Conservation (phyloP, 192 early-diverging fungal genomes). For the Funneliformis mosseae region DNA sequence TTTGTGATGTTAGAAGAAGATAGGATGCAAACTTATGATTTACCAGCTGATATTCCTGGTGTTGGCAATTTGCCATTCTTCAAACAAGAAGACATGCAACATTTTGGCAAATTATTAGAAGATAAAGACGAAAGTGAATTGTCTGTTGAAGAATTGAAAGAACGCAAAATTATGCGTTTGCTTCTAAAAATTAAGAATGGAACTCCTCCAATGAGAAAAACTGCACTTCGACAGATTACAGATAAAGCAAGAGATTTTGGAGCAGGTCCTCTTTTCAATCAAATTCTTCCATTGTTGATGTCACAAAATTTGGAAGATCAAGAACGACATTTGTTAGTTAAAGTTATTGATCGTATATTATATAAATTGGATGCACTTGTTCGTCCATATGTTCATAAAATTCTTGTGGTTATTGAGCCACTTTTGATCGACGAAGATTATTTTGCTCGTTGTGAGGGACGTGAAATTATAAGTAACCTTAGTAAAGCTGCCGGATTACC, state of each 20-base stretch:
- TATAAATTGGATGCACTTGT: conserved; percentile 96
- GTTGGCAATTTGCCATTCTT: conserved; percentile 87
- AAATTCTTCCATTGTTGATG: conserved; percentile 95
- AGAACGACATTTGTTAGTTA: conserved; percentile 96
- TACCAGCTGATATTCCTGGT: conserved; percentile 87
- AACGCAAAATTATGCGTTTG: conserved; percentile 94
- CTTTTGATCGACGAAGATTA: conserved; percentile 97
- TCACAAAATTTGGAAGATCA: conserved; percentile 97
- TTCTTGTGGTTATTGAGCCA: conserved; percentile 98
- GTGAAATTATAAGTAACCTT: conserved; percentile 97
- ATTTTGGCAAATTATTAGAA: conserved; percentile 90
- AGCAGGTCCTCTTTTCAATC: conserved; percentile 92
- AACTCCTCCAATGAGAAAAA: conserved; percentile 90
- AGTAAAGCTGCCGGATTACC: conserved; percentile 96
- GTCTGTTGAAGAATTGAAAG: conserved; percentile 85
- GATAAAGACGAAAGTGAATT: conserved; percentile 82
- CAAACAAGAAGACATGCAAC: conserved; percentile 96
- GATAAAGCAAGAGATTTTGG: conserved; percentile 97
- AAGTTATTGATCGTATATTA: conserved; percentile 95
- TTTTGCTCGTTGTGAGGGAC: conserved; percentile 91
- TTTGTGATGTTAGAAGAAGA: conserved; percentile 90
- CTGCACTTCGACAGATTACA: conserved; percentile 90
- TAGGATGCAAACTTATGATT: conserved; percentile 60
- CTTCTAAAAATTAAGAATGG: conserved; percentile 99
- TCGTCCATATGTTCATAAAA: conserved; percentile 96